A percentile compares a stretch with the other conserved stretches of the same genome.
Evolutionary conservation across 805 yeast species (phyloP).

Genomic region (Suhomyces emberorum): DNA sequence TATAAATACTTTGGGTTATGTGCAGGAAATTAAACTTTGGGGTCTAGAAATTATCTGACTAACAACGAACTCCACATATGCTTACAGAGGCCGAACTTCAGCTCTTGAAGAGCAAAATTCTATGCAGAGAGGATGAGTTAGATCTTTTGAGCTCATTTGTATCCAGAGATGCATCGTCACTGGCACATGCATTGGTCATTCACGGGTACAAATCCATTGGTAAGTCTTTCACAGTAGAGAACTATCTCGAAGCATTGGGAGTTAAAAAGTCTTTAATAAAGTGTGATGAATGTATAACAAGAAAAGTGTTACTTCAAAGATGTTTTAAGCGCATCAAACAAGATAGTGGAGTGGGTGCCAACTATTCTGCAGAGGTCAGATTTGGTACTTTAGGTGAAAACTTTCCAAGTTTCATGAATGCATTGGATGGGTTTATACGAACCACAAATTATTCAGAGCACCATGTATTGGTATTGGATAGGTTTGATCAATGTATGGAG

Average conservation of each 20-base stretch:
- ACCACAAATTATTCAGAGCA: conserved; percentile 28
- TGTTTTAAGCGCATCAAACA: conserved; percentile 35
- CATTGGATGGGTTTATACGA: conserved; percentile 37
- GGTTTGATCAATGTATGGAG: conserved; percentile 47
- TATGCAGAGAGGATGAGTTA: conserved; percentile 33
- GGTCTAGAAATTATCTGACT: too few relatives aligned
- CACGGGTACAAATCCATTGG: conserved; percentile 52
- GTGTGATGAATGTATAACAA: conserved; percentile 46
- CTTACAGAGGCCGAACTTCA: too few relatives aligned
- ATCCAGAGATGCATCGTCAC: conserved; percentile 19
- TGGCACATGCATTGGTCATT: conserved; percentile 38
- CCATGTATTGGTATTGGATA: conserved; percentile 46
- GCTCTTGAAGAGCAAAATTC: conserved; percentile 16
- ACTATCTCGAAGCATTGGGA: conserved; percentile 26
- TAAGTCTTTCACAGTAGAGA: conserved; percentile 37
- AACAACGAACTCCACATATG: too few relatives aligned
- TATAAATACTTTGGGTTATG: too few relatives aligned
- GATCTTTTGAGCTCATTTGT: conserved; percentile 35
- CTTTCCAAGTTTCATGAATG: conserved; percentile 37
- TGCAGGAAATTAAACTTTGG: too few relatives aligned
- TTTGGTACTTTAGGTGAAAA: conserved; percentile 37
- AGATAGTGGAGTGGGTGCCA: conserved; percentile 32
- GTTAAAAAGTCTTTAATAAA: conserved; percentile 30
- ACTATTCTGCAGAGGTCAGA: conserved; percentile 10
- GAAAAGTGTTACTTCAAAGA: conserved; percentile 39